phyloP scores from a whole-genome alignment of 306 rosid genomes.

The Astragalus glycyphyllos region DNA sequence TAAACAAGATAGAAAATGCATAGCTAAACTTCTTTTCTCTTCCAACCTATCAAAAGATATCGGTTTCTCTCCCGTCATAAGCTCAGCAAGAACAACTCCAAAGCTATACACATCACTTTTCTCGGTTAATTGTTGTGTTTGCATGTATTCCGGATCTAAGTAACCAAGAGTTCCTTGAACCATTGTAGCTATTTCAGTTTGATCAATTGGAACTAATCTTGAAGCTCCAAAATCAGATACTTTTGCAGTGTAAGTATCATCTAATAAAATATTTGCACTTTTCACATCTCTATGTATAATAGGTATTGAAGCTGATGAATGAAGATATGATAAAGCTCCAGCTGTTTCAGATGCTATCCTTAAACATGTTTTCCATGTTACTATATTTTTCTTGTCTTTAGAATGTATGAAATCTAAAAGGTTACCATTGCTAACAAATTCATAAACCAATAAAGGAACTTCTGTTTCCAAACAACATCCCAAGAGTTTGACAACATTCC shows the following conservation, averaged over 20 bases:
- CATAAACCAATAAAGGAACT: slow-evolving; percentile 20
- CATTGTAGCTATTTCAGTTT: slow-evolving; percentile 42
- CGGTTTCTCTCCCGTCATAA: slow-evolving; percentile 37
- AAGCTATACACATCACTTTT: slow-evolving; percentile 38
- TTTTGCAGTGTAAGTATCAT: slow-evolving; percentile 34
- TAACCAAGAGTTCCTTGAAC: slow-evolving; percentile 61
- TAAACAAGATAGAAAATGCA: slow-evolving; percentile 37
- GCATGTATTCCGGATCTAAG: slow-evolving; percentile 49
- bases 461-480: slow-evolving; percentile 34
- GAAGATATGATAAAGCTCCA: slow-evolving; percentile 53
- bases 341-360: slow-evolving; percentile 42
- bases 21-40: slow-evolving; percentile 38
- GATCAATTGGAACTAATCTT: slow-evolving; percentile 50
- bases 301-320: slow-evolving; percentile 50
- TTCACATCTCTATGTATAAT: slow-evolving; percentile 54
- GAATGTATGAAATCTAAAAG: slow-evolving; percentile 40
- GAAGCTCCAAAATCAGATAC: slow-evolving; percentile 46
- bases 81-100: slow-evolving; percentile 42
- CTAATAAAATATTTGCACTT: slow-evolving; percentile 50
- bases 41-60: slow-evolving; percentile 37
- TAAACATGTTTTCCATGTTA: slow-evolving; percentile 43
- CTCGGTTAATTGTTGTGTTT: slow-evolving; percentile 7
- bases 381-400: neutral
- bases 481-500: slow-evolving; percentile 17
- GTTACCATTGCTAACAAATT: slow-evolving; percentile 45